phyloP scores from a whole-genome alignment of 2,329 filamentous ascomycete genomes.

The Colletotrichum spinosum region DNA sequence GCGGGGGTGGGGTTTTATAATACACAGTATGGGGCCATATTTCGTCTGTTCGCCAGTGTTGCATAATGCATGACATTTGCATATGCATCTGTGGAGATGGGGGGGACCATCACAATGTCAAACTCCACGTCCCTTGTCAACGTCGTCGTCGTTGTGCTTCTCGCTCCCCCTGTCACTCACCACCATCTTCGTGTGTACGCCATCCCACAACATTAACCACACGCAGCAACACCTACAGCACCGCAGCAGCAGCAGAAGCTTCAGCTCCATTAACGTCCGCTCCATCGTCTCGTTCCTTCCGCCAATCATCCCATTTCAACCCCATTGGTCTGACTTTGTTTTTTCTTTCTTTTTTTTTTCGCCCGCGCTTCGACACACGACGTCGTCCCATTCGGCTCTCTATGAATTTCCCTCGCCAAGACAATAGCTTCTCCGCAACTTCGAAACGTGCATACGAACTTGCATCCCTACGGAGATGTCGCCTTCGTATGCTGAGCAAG shows the following conservation, averaged over 20 bases:
- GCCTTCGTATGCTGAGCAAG: no score
- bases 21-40: no score
- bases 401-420: slow-evolving; percentile 25
- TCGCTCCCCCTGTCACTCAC: no score
- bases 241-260: no score
- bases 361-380: slow-evolving; percentile 30
- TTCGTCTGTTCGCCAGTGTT: neutral
- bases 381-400: slow-evolving; percentile 25
- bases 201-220: no score
- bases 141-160: no score
- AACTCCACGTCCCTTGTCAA: no score
- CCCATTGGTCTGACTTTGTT: slow-evolving; percentile 1
- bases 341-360: neutral
- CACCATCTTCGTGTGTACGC: no score
- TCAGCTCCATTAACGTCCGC: neutral
- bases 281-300: slow-evolving; percentile 18
- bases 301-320: slow-evolving; percentile 23
- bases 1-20: slow-evolving; percentile 11
- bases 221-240: no score
- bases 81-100: slow-evolving; percentile 15
- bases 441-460: slow-evolving; percentile 24
- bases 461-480: neutral
- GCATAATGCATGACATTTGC: slow-evolving; percentile 34
- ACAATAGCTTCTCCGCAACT: slow-evolving; percentile 28
- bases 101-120: no score